Conservation (phyloP, 2,329 filamentous ascomycete species). For the Apiospora pterosperma region DNA sequence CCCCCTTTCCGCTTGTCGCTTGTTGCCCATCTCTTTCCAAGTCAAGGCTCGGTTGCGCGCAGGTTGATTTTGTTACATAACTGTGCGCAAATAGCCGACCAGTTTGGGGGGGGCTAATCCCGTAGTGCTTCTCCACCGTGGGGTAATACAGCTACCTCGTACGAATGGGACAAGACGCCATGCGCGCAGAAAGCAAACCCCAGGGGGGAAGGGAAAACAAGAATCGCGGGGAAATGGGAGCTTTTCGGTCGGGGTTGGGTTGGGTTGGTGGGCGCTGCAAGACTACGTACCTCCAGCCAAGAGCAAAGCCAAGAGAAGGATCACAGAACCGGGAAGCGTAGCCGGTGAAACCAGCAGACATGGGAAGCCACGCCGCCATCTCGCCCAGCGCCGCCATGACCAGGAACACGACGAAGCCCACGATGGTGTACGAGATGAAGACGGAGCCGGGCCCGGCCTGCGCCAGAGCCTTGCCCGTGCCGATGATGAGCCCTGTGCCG, state of each 20-base stretch:
- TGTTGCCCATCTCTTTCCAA: background rate
- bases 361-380: slow-evolving; percentile 80
- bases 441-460: slow-evolving; percentile 61
- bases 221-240: background rate
- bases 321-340: slow-evolving; percentile 79
- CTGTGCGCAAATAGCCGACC: background rate
- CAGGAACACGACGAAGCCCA: slow-evolving; percentile 71
- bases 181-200: background rate
- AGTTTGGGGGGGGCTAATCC: background rate
- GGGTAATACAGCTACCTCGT: background rate
- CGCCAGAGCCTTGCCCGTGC: slow-evolving; percentile 54
- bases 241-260: background rate
- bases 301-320: slow-evolving; percentile 74
- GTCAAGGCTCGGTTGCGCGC: background rate
- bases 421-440: slow-evolving; percentile 66
- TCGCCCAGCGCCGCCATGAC: slow-evolving; percentile 81
- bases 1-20: background rate
- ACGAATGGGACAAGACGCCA: background rate
- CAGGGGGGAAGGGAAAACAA: background rate
- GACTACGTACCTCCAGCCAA: slow-evolving; percentile 63
- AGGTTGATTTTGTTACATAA: background rate
- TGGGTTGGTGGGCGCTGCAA: background rate
- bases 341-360: slow-evolving; percentile 75
- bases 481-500: slow-evolving; percentile 71
- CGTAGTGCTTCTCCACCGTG: background rate